Evolutionary conservation across 2,329 filamentous ascomycete species (phyloP).

Genomic region (Trichoderma pleuroti): DNA sequence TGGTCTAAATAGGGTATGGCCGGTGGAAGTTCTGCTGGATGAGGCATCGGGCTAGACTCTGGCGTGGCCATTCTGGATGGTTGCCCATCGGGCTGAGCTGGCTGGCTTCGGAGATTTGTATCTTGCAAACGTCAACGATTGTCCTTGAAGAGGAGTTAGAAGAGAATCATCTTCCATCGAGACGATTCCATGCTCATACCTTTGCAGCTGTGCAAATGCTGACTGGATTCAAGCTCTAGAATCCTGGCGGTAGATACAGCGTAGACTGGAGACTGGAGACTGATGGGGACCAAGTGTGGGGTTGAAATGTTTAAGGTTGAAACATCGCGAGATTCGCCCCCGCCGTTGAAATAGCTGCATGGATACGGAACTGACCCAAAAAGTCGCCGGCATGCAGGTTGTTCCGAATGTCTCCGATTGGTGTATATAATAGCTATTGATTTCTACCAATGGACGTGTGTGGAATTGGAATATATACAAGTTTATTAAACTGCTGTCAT

Average conservation of each 20-base stretch:
- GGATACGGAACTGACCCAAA: not conserved
- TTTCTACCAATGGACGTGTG: not conserved
- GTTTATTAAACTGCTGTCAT: not conserved
- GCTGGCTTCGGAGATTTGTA: not conserved
- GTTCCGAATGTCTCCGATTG: not conserved
- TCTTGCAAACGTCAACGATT: not conserved
- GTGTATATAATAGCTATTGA: not conserved
- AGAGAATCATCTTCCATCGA: not conserved
- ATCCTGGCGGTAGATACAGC: not conserved
- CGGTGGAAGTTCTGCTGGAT: not conserved
- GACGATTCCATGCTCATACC: not conserved
- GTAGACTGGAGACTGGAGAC: not conserved
- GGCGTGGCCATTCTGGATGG: not conserved
- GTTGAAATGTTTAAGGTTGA: not conserved
- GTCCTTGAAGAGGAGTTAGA: not conserved
- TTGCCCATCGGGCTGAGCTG: not conserved
- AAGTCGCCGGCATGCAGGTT: not conserved
- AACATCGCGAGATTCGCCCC: not conserved
- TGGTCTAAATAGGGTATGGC: not conserved
- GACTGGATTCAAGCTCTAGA: rapidly evolving
- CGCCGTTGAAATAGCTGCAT: not conserved
- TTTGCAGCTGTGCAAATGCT: not conserved
- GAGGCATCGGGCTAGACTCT: not conserved
- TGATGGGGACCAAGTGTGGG: not conserved
- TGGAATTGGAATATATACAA: not conserved